Percentiles rank a stretch among this genome's conserved stretches.
phyloP scores from a whole-genome alignment of 768 basidiomycete species.

The Amanita rimosa region DNA sequence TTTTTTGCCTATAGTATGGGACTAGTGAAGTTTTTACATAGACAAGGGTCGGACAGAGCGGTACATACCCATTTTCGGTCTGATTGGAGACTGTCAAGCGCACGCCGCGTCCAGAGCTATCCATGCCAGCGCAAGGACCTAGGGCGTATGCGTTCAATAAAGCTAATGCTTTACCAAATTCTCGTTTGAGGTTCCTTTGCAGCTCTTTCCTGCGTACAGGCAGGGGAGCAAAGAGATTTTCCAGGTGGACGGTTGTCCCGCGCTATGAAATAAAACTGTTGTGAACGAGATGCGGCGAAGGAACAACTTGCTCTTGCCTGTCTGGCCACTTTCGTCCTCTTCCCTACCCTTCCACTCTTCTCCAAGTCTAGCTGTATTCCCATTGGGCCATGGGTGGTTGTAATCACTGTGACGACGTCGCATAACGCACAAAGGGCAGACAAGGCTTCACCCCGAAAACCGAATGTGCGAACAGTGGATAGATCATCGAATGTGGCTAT shows the following conservation, averaged over 20 bases:
- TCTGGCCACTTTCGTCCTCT: slow-evolving; percentile 56
- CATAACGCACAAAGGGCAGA: slow-evolving; percentile 85
- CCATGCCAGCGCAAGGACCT: slow-evolving; percentile 55
- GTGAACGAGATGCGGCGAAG: slow-evolving; percentile 2
- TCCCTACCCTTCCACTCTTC: slow-evolving; percentile 45
- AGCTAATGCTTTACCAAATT: slow-evolving; percentile 77
- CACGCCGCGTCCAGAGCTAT: slow-evolving; percentile 45
- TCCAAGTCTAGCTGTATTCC: slow-evolving; percentile 74
- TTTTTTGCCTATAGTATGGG: slow-evolving; percentile 37
- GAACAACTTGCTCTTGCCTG: slow-evolving; percentile 36
- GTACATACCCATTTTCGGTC: slow-evolving; percentile 54
- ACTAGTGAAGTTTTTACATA: not conserved
- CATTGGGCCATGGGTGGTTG: slow-evolving; percentile 69
- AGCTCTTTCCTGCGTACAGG: slow-evolving; percentile 92
- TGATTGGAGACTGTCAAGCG: slow-evolving; percentile 67
- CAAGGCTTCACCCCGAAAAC: slow-evolving; percentile 93
- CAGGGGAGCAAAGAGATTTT: slow-evolving; percentile 65
- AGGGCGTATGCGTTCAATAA: slow-evolving; percentile 85
- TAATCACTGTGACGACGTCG: slow-evolving; percentile 57
- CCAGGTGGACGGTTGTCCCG: slow-evolving; percentile 74
- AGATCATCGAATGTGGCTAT: slow-evolving; percentile 68
- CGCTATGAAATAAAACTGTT: slow-evolving; percentile 34
- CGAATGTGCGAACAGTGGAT: slow-evolving; percentile 66
- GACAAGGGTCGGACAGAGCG: not conserved
- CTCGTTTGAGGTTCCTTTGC: slow-evolving; percentile 78